Evolutionary conservation across 345 rosid genomes (phyloP).

Genomic region (Heritiera fomes): DNA sequence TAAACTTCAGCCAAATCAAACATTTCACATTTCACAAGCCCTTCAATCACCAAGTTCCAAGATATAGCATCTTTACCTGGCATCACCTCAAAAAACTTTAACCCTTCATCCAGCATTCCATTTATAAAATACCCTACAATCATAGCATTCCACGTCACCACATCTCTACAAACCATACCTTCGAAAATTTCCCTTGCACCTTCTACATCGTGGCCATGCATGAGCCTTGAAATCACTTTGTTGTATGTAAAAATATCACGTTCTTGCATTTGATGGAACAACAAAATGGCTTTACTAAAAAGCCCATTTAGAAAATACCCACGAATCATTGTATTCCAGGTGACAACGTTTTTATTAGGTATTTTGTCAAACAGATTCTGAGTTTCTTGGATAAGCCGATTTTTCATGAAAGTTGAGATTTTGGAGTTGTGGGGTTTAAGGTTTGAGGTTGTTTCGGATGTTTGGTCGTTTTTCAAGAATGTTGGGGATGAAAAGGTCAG

Average conservation of each 20-base stretch:
- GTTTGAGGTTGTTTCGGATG: slow-evolving; percentile 13
- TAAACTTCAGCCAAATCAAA: slow-evolving; percentile 37
- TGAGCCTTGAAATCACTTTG: slow-evolving; percentile 38
- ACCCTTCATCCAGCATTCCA: slow-evolving; percentile 35
- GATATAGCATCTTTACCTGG: slow-evolving; percentile 39
- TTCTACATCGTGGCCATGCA: slow-evolving; percentile 32
- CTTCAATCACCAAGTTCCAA: slow-evolving; percentile 50
- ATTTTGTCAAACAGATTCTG: slow-evolving; percentile 43
- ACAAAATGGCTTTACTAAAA: slow-evolving; percentile 27
- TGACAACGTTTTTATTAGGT: slow-evolving; percentile 37
- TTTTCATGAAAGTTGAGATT: slow-evolving; percentile 30
- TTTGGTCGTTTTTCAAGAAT: slow-evolving; percentile 16
- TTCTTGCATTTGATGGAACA: slow-evolving; percentile 34
- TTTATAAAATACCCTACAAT: slow-evolving; percentile 39
- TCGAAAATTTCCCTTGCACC: slow-evolving; percentile 36
- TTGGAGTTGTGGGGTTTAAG: slow-evolving; percentile 35
- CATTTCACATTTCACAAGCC: slow-evolving; percentile 27
- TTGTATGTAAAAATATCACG: slow-evolving; percentile 41
- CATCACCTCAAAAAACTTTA: slow-evolving; percentile 32
- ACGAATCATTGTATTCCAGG: slow-evolving; percentile 43
- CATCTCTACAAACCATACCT: slow-evolving; percentile 38
- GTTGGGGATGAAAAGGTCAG: slow-evolving; percentile 17
- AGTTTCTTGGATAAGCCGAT: slow-evolving; percentile 35
- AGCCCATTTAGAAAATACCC: slow-evolving; percentile 43
- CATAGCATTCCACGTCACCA: slow-evolving; percentile 45